A percentile compares a stretch with the other conserved stretches of the same genome.
phyloP scores from a whole-genome alignment of 31 red algal genomes.

The Pterothamnion heteromorphum region DNA sequence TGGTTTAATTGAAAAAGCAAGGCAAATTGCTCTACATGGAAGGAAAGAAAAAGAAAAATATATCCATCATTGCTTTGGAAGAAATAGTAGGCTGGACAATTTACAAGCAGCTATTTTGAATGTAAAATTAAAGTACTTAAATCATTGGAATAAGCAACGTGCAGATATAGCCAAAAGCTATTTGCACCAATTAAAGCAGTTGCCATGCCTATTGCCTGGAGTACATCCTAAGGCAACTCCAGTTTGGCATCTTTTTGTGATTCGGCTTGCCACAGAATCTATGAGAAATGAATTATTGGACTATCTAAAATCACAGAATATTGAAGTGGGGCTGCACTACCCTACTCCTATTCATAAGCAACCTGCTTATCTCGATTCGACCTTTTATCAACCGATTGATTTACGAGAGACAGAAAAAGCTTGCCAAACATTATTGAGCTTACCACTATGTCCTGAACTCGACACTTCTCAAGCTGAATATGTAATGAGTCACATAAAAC shows the following conservation, averaged over 20 bases:
- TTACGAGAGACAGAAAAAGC: too few species aligned
- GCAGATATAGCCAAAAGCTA: background rate
- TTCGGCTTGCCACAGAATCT: background rate
- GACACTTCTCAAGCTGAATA: too few species aligned
- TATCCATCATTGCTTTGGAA: background rate
- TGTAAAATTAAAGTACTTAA: background rate
- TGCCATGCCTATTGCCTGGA: background rate
- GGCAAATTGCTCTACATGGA: background rate
- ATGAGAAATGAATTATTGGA: background rate
- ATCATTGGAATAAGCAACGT: background rate
- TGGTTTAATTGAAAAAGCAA: background rate
- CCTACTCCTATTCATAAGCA: conserved; percentile 4
- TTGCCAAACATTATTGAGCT: too few species aligned
- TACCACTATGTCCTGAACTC: too few species aligned
- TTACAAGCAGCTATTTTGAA: conserved; percentile 32
- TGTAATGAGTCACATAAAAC: too few species aligned
- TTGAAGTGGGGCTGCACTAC: background rate
- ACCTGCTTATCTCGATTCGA: background rate
- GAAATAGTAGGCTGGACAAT: conserved; percentile 44
- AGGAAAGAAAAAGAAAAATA: background rate
- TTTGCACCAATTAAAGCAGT: background rate
- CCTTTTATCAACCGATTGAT: too few species aligned
- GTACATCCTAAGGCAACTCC: background rate
- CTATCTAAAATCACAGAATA: background rate
- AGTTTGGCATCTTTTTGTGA: background rate